Evolutionary conservation across 805 yeast species (phyloP), one percentile per base, ranked within the genome.

Genomic region (Candida maris): DNA sequence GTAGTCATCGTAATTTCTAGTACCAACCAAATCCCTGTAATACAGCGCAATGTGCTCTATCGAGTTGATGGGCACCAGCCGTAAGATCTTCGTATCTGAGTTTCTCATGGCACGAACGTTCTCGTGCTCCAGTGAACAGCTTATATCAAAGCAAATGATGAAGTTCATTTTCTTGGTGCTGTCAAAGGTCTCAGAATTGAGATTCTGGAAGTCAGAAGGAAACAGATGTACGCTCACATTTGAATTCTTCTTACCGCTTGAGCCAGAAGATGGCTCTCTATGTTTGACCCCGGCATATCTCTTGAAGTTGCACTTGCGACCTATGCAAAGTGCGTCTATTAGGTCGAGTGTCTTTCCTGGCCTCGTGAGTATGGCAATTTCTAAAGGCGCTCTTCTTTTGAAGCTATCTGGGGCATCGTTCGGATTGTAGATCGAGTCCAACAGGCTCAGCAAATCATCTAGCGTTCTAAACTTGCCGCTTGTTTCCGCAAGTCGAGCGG

Each of bases 381-480:
- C 69, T 28, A 80, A 66, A 13, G 38, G n/a, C 20, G 29, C 33
- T 5, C 31, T 27, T 8, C 26, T 21, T 18, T 37, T 41, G 2
- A 47, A 34, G 6, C 6, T 13, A 20, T 44, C 48, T 10, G 32
- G 35, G n/a, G 41, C 40, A 28, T 48, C 54, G 37, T 44, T 45
- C 4, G 52, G 47, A 36, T 48, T 51, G 32, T 52, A 54, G 32
- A 61, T 59, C 19, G 37, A 48, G 19, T 69, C 66, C 6, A 84
- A 61, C 16, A 84, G 71, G 20, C 74, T 70, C 16, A 87, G 56
- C 32, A 91, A 56, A 52, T 80, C 82, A 36, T 69, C 71, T 43
- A 91, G 59, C 2, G 81, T 85, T 40, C 72, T 70, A 60, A 91
- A 88, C 57, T 89, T 91, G 13, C 95, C 95, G 57, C 88, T 79